Evolutionary conservation across 2,329 filamentous ascomycete species (phyloP).

Genomic region (Furcasterigmium sp.): DNA sequence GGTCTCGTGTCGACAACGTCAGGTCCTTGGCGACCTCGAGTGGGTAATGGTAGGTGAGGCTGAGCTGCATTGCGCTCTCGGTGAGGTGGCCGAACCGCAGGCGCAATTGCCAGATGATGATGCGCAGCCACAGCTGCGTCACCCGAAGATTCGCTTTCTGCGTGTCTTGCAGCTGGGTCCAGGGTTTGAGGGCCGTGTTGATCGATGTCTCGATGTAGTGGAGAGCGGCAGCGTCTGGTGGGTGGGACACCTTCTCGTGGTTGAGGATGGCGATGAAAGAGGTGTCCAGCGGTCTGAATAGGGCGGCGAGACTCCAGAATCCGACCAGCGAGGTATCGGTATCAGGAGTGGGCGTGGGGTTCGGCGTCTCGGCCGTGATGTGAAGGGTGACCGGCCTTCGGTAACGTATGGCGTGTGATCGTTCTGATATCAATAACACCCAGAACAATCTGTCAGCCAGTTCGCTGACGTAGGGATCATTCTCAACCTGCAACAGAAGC

Average conservation of each 20-base stretch:
- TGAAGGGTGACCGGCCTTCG: conserved; percentile 36
- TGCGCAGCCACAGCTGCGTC: conserved; percentile 38
- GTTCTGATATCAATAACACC: conserved; percentile 37
- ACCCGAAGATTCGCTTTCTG: conserved; percentile 38
- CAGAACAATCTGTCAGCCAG: conserved; percentile 35
- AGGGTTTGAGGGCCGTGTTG: conserved; percentile 28
- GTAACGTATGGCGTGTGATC: conserved; percentile 39
- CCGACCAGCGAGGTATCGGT: conserved; percentile 25
- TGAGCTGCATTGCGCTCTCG: conserved; percentile 22
- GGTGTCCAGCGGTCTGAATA: conserved; percentile 36
- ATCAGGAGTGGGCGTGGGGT: conserved; percentile 13
- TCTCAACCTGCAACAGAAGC: conserved; percentile 24
- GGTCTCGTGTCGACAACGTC: conserved; percentile 28
- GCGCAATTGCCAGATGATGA: conserved; percentile 40
- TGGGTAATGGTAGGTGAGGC: conserved; percentile 36
- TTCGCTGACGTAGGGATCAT: conserved; percentile 13
- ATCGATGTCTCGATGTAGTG: conserved; percentile 29
- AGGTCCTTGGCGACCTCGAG: conserved; percentile 35
- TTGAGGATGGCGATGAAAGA: conserved; percentile 35
- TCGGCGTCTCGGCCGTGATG: conserved; percentile 26
- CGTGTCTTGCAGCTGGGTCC: conserved; percentile 28
- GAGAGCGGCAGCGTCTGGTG: conserved; percentile 24
- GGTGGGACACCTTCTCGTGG: conserved; percentile 25
- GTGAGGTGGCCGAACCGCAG: conserved; percentile 35
- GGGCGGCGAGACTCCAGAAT: conserved; percentile 32